Base-by-base conservation (phyloP, 2,329 filamentous ascomycete species). In the Pezicula carpinea region DNA sequence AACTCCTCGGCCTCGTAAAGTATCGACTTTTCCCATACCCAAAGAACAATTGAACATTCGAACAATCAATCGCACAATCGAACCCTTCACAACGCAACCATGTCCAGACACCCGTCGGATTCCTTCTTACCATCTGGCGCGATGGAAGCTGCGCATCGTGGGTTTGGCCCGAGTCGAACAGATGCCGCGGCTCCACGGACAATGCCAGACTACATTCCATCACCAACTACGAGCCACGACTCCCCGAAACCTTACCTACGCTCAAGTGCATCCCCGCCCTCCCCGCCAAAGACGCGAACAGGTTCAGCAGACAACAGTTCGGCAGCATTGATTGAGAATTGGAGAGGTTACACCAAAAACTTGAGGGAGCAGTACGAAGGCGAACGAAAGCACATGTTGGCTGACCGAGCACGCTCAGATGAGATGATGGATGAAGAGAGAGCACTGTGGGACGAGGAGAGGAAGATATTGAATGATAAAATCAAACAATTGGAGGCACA, bases 401-500 rank as follows among this genome's bases (percentile, higher is more conserved):
- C 60, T 6, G 62, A 64, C 38, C 38, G 61, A 44, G 51, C 49
- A 11, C 50, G 61, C 22, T 47, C 51, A 22, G 56, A 62, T 31
- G 63, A 65, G 39, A 52, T 64, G 3, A 60, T 62, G 54, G 59
- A 50, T 2, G 62, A 64, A 44, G 63, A 65, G 54, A 43, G 62
- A 42, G 45, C 49, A 6, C 45, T 65, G n/a, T 65, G 61, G 60
- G 62, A 64, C 19, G 52, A 56, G 39, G 63, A 65, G 34, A 50
- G 61, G 21, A 41, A 48, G 13, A 44, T 53, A 4, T 47, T 63
- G 11, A 53, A 56, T 39, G 48, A 52, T n/a, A 49, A 52, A 33
- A 61, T 64, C 47, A 47, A 45, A 34, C 51, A 62, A 22, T 48
- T 64, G 31, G 61, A 64, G 43, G 47, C 41, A 11, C 46, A 51